A percentile compares a stretch with the other conserved stretches of the same genome.
Conservation (phyloP, 2,329 filamentous ascomycete genomes). For the Penicillium crustosum region DNA sequence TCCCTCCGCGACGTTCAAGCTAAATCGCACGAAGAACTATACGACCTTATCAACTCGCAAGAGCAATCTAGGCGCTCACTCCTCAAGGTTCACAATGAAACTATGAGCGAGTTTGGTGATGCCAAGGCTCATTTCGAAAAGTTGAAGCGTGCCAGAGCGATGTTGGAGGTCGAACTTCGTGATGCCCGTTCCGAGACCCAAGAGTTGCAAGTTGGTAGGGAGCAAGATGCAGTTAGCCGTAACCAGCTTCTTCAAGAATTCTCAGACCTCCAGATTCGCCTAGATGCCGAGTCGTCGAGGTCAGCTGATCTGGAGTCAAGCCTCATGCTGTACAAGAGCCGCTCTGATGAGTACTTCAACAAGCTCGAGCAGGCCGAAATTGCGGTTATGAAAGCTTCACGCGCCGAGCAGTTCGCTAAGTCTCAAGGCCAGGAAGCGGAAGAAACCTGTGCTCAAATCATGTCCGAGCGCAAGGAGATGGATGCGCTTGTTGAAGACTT, state of each 20-base stretch:
- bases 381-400: slow-evolving; percentile 83
- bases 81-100: slow-evolving; percentile 80
- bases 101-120: slow-evolving; percentile 79
- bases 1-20: slow-evolving; percentile 89
- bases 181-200: slow-evolving; percentile 80
- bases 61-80: slow-evolving; percentile 82
- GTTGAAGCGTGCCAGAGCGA: slow-evolving; percentile 75
- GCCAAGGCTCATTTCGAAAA: slow-evolving; percentile 85
- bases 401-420: slow-evolving; percentile 92
- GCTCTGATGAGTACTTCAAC: slow-evolving; percentile 93
- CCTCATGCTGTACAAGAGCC: slow-evolving; percentile 83
- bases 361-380: slow-evolving; percentile 98
- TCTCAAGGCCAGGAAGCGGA: slow-evolving; percentile 86
- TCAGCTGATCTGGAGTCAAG: slow-evolving; percentile 80
- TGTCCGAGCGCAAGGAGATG: slow-evolving; percentile 89
- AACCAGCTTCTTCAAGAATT: slow-evolving; percentile 89
- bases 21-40: slow-evolving; percentile 89
- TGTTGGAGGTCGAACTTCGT: slow-evolving; percentile 80
- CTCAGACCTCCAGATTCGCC: slow-evolving; percentile 85
- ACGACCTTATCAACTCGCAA: slow-evolving; percentile 88
- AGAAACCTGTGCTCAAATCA: slow-evolving; percentile 82
- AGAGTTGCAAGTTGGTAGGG: slow-evolving; percentile 73
- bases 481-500: slow-evolving; percentile 84
- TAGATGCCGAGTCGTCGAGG: slow-evolving; percentile 85
- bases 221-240: slow-evolving; percentile 85